Evolutionary conservation across 257 asterid genomes (phyloP).

Genomic region (Rauvolfia tetraphylla): DNA sequence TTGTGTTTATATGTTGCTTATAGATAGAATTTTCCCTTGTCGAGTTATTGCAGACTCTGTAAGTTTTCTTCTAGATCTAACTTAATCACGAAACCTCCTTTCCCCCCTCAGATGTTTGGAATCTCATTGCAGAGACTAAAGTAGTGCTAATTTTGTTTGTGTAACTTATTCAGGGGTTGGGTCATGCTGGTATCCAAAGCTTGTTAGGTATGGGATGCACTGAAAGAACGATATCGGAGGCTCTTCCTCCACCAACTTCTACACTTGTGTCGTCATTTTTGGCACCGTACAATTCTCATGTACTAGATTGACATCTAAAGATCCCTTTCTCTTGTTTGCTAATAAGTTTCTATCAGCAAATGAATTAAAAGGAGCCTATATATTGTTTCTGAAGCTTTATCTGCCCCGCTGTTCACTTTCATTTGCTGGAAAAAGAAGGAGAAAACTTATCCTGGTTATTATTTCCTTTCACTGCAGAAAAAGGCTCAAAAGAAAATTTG

Average conservation of each 20-base stretch:
- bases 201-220: constrained; percentile 61
- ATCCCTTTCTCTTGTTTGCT: constrained; percentile 13
- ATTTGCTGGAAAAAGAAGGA: neutral
- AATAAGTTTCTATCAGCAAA: neutral
- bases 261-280: constrained; percentile 51
- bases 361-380: neutral
- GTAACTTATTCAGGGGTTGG: constrained; percentile 47
- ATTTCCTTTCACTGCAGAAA: neutral
- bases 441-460: neutral
- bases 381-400: neutral
- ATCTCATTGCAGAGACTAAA: neutral
- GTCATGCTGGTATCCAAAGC: constrained; percentile 61
- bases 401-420: neutral
- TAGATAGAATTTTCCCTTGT: neutral
- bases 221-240: constrained; percentile 47
- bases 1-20: neutral
- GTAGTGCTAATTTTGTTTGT: neutral
- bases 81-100: neutral
- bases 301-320: constrained; percentile 33
- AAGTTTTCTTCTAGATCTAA: neutral
- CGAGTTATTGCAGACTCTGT: neutral
- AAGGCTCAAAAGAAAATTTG: neutral
- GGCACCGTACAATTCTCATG: constrained; percentile 55
- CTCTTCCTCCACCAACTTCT: constrained; percentile 68
- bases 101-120: neutral